Evolutionary conservation across 805 yeast genomes (phyloP).

Genomic region (Metschnikowia aberdeeniae): DNA sequence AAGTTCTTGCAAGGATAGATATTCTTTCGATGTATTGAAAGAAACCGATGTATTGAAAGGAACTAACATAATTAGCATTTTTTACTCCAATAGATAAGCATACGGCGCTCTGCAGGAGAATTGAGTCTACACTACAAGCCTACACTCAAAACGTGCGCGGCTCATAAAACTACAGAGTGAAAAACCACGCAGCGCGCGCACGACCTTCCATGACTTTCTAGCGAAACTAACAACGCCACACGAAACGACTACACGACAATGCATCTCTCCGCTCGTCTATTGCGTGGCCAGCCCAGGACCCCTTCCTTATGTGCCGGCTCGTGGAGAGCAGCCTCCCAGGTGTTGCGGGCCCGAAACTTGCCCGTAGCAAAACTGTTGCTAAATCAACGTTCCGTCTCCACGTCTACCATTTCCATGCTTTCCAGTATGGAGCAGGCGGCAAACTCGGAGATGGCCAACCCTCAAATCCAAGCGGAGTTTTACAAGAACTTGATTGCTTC

Average conservation of each 20-base stretch:
- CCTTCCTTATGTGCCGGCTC: neutral
- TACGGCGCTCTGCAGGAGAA: neutral
- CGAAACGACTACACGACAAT: neutral
- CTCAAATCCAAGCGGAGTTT: slow-evolving; percentile 76
- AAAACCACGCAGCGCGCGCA: slow-evolving; percentile 5
- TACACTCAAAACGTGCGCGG: neutral
- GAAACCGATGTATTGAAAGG: too few relatives aligned
- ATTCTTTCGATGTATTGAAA: neutral
- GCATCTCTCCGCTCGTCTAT: slow-evolving; percentile 1
- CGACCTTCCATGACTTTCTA: slow-evolving; percentile 12
- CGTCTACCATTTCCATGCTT: slow-evolving; percentile 27
- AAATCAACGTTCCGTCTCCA: slow-evolving; percentile 18
- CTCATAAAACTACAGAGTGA: neutral
- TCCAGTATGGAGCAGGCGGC: slow-evolving; percentile 76
- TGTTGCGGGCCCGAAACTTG: neutral
- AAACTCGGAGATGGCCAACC: slow-evolving; percentile 64
- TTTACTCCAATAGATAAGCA: too few relatives aligned
- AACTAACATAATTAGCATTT: too few relatives aligned
- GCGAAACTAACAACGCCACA: slow-evolving; percentile 2
- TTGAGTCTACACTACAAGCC: too few relatives aligned
- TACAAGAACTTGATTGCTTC: slow-evolving; percentile 69
- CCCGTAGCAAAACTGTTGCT: neutral
- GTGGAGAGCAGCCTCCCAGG: slow-evolving; percentile 1
- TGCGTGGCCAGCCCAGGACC: slow-evolving; percentile 1
- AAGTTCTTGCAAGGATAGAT: neutral